Percentiles rank a stretch among this genome's conserved stretches.
phyloP scores from a whole-genome alignment of 306 rosid species.

The Begonia loranthoides region DNA sequence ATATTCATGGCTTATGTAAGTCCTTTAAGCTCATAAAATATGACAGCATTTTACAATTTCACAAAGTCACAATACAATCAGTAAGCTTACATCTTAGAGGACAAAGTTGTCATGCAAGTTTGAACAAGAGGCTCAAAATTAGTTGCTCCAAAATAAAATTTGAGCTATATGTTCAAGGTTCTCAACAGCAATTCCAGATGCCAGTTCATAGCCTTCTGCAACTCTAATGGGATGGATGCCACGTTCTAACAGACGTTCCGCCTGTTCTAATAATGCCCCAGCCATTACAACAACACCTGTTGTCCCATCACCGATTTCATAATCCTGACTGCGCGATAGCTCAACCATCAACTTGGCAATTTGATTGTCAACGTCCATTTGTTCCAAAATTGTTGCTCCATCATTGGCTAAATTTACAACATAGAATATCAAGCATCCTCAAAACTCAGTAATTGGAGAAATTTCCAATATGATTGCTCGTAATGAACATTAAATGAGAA shows the following conservation, averaged over 20 bases:
- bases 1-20: too few species aligned
- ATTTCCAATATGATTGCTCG: too few species aligned
- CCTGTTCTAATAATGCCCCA: conserved; percentile 86
- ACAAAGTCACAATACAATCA: too few species aligned
- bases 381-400: conserved; percentile 93
- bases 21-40: too few species aligned
- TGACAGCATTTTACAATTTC: too few species aligned
- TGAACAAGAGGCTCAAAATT: conserved; percentile 76
- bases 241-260: conserved; percentile 71
- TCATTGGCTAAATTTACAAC: conserved; percentile 46
- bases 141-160: conserved; percentile 42
- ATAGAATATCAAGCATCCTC: too few species aligned
- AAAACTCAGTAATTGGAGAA: too few species aligned
- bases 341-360: conserved; percentile 97
- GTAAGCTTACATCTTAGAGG: conserved; percentile 65
- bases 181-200: conserved; percentile 70
- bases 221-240: conserved; percentile 88
- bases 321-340: conserved; percentile 88
- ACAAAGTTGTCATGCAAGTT: conserved; percentile 93
- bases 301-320: conserved; percentile 97
- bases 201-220: conserved; percentile 92
- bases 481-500: too few species aligned
- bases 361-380: conserved; percentile 96
- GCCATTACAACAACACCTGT: conserved; percentile 98
- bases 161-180: conserved; percentile 58